phyloP scores from a whole-genome alignment of 345 rosid species.

The Lenwebbia sp. region DNA sequence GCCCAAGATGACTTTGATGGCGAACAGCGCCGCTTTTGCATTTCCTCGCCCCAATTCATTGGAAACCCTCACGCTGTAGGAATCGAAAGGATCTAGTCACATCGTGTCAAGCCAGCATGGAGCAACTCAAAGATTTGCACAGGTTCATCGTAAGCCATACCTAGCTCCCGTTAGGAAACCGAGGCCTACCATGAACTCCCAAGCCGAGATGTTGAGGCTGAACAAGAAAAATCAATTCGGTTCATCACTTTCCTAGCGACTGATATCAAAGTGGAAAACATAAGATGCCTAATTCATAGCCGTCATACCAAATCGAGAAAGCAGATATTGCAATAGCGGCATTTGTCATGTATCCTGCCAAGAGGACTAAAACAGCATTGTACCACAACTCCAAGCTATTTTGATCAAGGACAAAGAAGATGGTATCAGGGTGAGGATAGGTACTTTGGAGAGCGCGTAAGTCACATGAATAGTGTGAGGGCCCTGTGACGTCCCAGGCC shows the following conservation, averaged over 20 bases:
- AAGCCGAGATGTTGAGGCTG: conserved; percentile 25
- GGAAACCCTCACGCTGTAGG: conserved; percentile 30
- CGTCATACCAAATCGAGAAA: conserved; percentile 27
- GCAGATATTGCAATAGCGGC: conserved; percentile 21
- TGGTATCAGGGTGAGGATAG: background rate
- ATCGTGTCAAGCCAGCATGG: background rate
- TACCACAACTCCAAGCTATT: conserved; percentile 27
- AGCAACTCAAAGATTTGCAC: background rate
- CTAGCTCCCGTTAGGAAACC: conserved; percentile 19
- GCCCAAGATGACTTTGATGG: conserved; percentile 10
- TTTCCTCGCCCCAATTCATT: conserved; percentile 39
- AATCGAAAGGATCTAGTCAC: background rate
- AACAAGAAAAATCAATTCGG: background rate
- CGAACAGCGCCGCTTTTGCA: conserved; percentile 22
- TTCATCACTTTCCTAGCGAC: background rate
- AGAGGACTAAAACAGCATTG: conserved; percentile 12
- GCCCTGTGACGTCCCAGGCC: too few relatives aligned
- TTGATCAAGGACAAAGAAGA: background rate
- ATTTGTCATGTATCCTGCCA: conserved; percentile 28
- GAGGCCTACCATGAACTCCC: conserved; percentile 23
- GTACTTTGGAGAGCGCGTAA: background rate
- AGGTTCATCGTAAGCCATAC: conserved; percentile 1
- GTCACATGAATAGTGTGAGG: background rate
- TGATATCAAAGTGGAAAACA: background rate
- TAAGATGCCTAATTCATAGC: background rate